These are phyloP conservation scores for Pichia ethanolica DNA, from an alignment of 805 yeast species.

Conservation along the genomic window DNA sequence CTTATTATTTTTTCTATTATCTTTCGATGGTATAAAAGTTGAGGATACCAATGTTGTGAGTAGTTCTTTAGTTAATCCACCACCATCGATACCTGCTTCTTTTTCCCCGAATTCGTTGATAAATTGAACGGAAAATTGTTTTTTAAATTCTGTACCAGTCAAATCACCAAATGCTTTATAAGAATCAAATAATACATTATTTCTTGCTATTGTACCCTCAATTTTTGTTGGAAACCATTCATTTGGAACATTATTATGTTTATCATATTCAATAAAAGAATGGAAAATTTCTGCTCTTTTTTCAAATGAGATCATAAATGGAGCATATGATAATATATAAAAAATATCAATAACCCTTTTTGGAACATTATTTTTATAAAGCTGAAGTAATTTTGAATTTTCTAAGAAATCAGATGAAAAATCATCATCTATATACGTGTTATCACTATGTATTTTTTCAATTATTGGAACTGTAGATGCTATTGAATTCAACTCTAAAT, in stretches of 20 bases:
- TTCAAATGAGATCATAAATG: conserved; percentile 74
- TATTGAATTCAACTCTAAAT: conserved; percentile 14
- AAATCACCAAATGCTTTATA: conserved; percentile 45
- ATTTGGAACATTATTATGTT: conserved; percentile 17
- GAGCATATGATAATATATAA: conserved; percentile 52
- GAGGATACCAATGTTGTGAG: conserved; percentile 64
- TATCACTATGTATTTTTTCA: conserved; percentile 14
- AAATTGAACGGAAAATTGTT: conserved; percentile 56
- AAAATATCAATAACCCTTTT: conserved; percentile 30
- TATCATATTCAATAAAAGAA: conserved; percentile 50
- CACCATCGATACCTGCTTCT: conserved; percentile 95
- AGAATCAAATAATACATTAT: conserved; percentile 68
- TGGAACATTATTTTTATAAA: conserved; percentile 13
- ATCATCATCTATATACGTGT: conserved; percentile 6
- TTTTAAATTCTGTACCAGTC: conserved; percentile 49
- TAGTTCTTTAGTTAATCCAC: conserved; percentile 90
- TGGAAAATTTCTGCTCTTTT: conserved; percentile 71
- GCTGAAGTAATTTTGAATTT: not conserved
- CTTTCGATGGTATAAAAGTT: conserved; percentile 45
- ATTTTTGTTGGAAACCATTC: conserved; percentile 20
- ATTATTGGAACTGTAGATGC: conserved; percentile 15
- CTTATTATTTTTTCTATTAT: conserved; percentile 18
- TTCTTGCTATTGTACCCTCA: conserved; percentile 59
- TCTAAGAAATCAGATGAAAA: not conserved
- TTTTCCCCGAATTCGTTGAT: conserved; percentile 57